Base-by-base conservation (phyloP, 345 rosid species). In the Citrus trifoliata region DNA sequence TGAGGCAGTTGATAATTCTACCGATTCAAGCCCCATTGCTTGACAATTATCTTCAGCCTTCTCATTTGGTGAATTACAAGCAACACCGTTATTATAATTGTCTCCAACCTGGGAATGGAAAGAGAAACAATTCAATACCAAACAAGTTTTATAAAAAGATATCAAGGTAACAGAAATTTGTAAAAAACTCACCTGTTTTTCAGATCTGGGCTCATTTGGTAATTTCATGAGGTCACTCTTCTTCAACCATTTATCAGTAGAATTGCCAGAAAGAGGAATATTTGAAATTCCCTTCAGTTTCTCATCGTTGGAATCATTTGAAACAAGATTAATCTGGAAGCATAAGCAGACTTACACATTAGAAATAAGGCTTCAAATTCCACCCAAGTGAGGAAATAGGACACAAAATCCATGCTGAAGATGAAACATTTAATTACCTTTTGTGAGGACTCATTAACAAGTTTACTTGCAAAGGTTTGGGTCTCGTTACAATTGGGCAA, bases 391-490 rank as follows among this genome's bases (percentile, higher is more conserved):
- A 64, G 32, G 33, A 22, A 68, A 73, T 53, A 74, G 72, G 4
- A 35, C 59, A 27, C 55, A 33, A 7, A 70, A 48, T 21, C 51
- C 60, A 25, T 7, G 21, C 32, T 56, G 12, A 48, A 53, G 46
- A 65, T 9, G 60, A 75, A 76, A 80, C 76, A 77, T 53, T 77
- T 38, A 81, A 32, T 81, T 82, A 94, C 95, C 90, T 84, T 81
- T 64, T 74, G 80, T 65, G 83, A 80, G 42, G 78, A 63, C 79
- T 75, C 81, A 48, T 55, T 55, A 7, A 7, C 76, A 60, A 53
- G 81, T 69, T 78, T 27, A 80, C 68, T 24, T 59, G 77, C 67
- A 66, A 60, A 24, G 55, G 60, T 71, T 58, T 71, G 76, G 40
- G 65, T 33, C 40, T 27, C 70, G 7, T 6, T 80, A 69, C 74